phyloP scores from a whole-genome alignment of 805 yeast genomes.

The Yamadazyma akitaensis region DNA sequence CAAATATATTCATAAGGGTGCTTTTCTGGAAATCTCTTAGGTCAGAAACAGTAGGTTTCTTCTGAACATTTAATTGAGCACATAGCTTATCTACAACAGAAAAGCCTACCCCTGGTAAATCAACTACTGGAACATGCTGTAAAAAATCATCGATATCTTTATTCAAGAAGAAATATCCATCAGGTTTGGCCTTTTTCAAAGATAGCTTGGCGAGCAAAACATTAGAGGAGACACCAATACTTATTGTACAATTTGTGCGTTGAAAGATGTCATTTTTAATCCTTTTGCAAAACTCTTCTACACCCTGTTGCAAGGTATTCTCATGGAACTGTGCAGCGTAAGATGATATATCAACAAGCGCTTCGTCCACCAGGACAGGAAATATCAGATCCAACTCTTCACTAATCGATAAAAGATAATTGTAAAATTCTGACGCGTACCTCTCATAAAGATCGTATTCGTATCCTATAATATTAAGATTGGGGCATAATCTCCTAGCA shows the following conservation, averaged over 20 bases:
- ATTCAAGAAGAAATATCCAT: constrained; percentile 50
- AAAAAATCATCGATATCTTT: constrained; percentile 30
- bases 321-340: constrained; percentile 14
- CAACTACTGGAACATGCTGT: constrained; percentile 29
- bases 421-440: constrained; percentile 63
- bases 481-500: constrained; percentile 67
- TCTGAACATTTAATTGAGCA: constrained; percentile 20
- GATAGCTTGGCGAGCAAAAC: constrained; percentile 78
- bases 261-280: constrained; percentile 41
- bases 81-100: constrained; percentile 47
- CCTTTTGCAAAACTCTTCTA: constrained; percentile 20
- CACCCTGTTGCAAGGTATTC: constrained; percentile 4
- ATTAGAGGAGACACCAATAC: constrained; percentile 75
- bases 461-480: constrained; percentile 60
- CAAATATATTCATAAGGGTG: constrained; percentile 49
- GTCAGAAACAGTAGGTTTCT: constrained; percentile 33
- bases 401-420: constrained; percentile 45
- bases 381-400: constrained; percentile 49
- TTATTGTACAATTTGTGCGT: constrained; percentile 61
- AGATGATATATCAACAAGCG: constrained; percentile 62
- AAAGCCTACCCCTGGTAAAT: constrained; percentile 64
- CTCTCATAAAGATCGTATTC: constrained; percentile 71
- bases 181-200: constrained; percentile 73
- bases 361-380: constrained; percentile 93
- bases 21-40: constrained; percentile 31